A percentile compares a stretch with the other conserved stretches of the same genome.
phyloP scores from a whole-genome alignment of 345 rosid genomes.

The Citrus reticulata region DNA sequence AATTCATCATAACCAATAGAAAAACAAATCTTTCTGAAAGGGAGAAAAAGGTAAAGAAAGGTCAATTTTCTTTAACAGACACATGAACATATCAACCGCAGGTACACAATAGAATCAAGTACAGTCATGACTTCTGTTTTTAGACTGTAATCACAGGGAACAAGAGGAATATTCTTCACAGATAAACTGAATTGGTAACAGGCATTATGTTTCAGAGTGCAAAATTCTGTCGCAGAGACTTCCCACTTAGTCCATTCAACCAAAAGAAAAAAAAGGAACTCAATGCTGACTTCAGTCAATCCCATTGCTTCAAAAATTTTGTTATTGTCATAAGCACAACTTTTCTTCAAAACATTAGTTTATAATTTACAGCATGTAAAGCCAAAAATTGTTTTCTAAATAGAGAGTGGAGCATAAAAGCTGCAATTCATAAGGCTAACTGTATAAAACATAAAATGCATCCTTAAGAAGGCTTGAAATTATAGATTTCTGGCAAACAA shows the following conservation, averaged over 20 bases:
- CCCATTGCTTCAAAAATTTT: not conserved
- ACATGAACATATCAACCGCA: too few species aligned
- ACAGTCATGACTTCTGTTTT: too few species aligned
- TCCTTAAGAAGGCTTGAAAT: not conserved
- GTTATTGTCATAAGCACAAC: not conserved
- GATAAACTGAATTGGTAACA: not conserved
- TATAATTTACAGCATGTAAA: not conserved
- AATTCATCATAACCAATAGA: too few species aligned
- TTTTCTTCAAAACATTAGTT: not conserved
- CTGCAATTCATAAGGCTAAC: not conserved
- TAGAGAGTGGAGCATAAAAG: not conserved
- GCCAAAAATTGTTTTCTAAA: not conserved
- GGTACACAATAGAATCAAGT: too few species aligned
- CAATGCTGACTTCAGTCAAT: not conserved
- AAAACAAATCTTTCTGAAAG: too few species aligned
- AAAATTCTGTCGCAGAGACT: not conserved
- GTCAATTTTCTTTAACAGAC: too few species aligned
- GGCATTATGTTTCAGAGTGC: not conserved
- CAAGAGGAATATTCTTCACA: not conserved
- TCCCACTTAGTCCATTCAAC: too few species aligned
- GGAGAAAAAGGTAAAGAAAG: too few species aligned
- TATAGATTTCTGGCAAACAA: not conserved
- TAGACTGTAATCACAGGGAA: too few species aligned
- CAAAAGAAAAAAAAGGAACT: too few species aligned
- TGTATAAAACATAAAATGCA: too few species aligned